These are phyloP conservation scores for Volvox carteri DNA, from an alignment of 163 green algal genomes.

Conservation along the genomic window DNA sequence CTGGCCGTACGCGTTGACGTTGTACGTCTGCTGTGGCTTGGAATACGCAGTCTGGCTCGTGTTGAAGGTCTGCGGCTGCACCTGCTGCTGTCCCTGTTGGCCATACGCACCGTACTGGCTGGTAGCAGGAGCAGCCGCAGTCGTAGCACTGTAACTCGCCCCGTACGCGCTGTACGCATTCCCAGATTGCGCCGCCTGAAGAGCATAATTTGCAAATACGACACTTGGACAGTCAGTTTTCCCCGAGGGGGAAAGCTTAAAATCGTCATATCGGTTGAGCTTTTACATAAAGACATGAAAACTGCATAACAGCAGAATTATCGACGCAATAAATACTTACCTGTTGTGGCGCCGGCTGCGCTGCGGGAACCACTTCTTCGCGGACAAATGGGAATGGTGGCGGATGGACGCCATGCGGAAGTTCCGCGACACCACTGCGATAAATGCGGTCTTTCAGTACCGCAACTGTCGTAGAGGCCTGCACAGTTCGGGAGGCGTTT, in stretches of 20 bases:
- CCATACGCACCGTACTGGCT: conserved; percentile 27
- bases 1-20: conserved; percentile 14
- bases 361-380: conserved; percentile 66
- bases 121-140: not conserved
- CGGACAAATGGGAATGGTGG: conserved; percentile 80
- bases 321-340: conserved; percentile 3
- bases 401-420: conserved; percentile 45
- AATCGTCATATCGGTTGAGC: too few relatives aligned
- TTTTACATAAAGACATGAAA: too few relatives aligned
- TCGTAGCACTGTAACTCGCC: conserved; percentile 6
- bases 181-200: not conserved
- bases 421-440: conserved; percentile 59
- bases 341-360: not conserved
- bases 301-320: too few relatives aligned
- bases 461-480: conserved; percentile 69
- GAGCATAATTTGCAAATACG: not conserved
- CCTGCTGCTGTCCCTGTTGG: conserved; percentile 50
- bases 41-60: not conserved
- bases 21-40: conserved; percentile 12
- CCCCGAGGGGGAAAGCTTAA: too few relatives aligned
- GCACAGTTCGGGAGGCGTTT: not conserved
- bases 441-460: conserved; percentile 91
- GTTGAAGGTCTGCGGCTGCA: conserved; percentile 29
- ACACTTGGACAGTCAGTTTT: too few relatives aligned
- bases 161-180: conserved; percentile 32